phyloP scores from a whole-genome alignment of 2,329 filamentous ascomycete species.

The Escovopsis sp. region DNA sequence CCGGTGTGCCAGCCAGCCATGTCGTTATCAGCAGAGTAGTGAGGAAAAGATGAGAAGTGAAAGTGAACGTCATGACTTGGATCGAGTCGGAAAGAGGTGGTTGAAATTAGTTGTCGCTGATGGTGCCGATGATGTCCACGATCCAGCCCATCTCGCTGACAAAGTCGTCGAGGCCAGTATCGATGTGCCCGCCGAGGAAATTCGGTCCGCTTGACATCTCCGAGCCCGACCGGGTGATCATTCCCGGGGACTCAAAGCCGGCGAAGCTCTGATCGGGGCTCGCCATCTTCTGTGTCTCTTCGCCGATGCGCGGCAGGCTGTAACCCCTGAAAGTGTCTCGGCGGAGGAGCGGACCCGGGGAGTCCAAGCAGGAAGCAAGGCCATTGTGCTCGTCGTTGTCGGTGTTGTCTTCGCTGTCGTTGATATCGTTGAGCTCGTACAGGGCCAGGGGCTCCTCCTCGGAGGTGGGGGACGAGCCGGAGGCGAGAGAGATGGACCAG shows the following conservation, averaged over 20 bases:
- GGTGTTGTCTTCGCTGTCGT: constrained; percentile 20
- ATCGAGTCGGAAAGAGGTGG: no score
- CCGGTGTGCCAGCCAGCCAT: background rate
- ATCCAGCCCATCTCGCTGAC: constrained; percentile 37
- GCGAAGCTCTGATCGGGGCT: constrained; percentile 10
- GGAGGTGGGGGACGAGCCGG: constrained; percentile 20
- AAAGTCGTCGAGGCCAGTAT: constrained; percentile 26
- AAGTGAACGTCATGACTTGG: background rate
- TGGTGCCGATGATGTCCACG: constrained; percentile 29
- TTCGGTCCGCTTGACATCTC: constrained; percentile 9
- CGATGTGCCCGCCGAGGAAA: constrained; percentile 21
- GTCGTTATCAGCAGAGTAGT: background rate
- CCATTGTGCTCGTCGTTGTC: constrained; percentile 16
- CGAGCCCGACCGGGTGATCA: constrained; percentile 12
- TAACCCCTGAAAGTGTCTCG: constrained; percentile 23
- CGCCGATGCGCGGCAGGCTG: constrained; percentile 27
- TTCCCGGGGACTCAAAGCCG: constrained; percentile 11
- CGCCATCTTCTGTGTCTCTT: constrained; percentile 9
- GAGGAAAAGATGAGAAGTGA: background rate
- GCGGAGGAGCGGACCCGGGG: background rate
- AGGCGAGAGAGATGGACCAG: constrained; percentile 12
- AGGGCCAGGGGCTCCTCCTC: constrained; percentile 30
- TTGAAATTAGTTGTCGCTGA: background rate
- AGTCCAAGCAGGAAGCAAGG: background rate
- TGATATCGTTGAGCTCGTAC: constrained; percentile 31